A percentile compares a stretch with the other conserved stretches of the same genome.
These are phyloP conservation scores for Eremochloa ophiuroides DNA, from an alignment of 176 grass and related monocot species.

Conservation along the genomic window DNA sequence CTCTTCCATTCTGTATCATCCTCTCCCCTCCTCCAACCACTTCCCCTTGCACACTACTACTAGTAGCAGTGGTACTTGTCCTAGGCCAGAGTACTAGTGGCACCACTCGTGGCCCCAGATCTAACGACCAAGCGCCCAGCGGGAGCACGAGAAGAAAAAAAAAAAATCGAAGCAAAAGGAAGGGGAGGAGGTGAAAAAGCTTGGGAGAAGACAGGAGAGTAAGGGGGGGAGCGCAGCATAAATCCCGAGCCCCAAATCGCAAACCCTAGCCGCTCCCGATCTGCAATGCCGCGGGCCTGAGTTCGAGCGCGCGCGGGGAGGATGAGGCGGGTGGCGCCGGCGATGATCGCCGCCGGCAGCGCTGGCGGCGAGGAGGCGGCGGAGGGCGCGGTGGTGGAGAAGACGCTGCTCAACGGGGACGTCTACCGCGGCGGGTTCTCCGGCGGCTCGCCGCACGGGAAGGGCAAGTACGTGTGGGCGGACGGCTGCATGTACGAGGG, in stretches of 20 bases:
- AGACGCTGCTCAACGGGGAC: constrained; percentile 73
- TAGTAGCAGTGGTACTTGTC: constrained; percentile 8
- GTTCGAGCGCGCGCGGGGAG: not conserved
- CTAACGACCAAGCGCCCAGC: constrained; percentile 19
- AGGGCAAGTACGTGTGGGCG: constrained; percentile 84
- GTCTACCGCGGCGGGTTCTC: constrained; percentile 63
- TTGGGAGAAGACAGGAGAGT: not conserved
- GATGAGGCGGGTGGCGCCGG: constrained; percentile 68
- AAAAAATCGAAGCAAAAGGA: constrained; percentile 14
- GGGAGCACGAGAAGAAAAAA: not conserved
- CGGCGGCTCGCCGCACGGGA: constrained; percentile 57
- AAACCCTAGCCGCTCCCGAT: constrained; percentile 47
- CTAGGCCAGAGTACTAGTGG: constrained; percentile 18
- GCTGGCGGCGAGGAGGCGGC: constrained; percentile 11
- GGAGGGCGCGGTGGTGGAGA: constrained; percentile 52
- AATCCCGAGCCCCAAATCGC: constrained; percentile 27
- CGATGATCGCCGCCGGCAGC: constrained; percentile 30
- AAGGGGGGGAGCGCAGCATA: not conserved
- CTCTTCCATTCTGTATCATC: constrained; percentile 17
- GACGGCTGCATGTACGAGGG: constrained; percentile 96
- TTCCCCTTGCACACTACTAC: constrained; percentile 1
- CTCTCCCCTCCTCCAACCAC: not conserved
- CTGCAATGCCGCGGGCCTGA: constrained; percentile 37
- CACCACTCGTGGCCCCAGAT: constrained; percentile 39
- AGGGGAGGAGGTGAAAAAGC: constrained; percentile 6